Base-by-base conservation (phyloP, 192 early-diverging fungal genomes). In the Jimgerdemannia flammicorona region DNA sequence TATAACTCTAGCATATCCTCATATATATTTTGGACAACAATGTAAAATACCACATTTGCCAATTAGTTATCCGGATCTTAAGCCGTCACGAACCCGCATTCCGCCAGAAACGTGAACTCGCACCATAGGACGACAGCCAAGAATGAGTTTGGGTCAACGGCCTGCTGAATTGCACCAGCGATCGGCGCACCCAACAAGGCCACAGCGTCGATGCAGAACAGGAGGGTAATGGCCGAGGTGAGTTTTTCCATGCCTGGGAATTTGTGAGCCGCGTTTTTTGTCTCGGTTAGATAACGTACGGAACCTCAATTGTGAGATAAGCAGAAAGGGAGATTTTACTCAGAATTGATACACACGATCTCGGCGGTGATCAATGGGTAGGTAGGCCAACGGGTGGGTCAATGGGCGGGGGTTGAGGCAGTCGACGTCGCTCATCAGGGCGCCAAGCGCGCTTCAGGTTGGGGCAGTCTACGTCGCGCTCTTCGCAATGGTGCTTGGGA, bases 51-150 rank as follows among this genome's bases (percentile, higher is more conserved):
- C 49, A 59, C 49, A 59, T 6, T 59, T 2, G 6, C 49, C 49
- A 9, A 20, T 73, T 73, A 2, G 72, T 66, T 66, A 73, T 66
- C 40, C 77, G 75, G 67, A 80, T 75, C 42, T 72, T 78, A n/a
- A 77, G 72, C 77, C 59, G 80, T 40, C 14, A 79, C 78, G 67
- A 80, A 79, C 66, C 76, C 78, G 44, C 69, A 74, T 3, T 79
- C 78, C 11, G 65, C 74, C 74, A 83, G 80, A 77, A 80, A 80
- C 40, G 79, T 75, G 40, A 74, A 74, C 54, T 78, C 76, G n/a
- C 78, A 70, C 78, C 81, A 87, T 79, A 87, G 80, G 76, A 83
- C 81, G 29, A 85, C 73, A 59, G 81, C 70, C 67, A 84, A 77
- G 14, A 65, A 80, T 3, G 77, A 66, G 3, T 77, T 71, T 0